Evolutionary conservation across 768 basidiomycete genomes (phyloP), one percentile per base, ranked within the genome.

Genomic region (Phaeotremella skinneri): DNA sequence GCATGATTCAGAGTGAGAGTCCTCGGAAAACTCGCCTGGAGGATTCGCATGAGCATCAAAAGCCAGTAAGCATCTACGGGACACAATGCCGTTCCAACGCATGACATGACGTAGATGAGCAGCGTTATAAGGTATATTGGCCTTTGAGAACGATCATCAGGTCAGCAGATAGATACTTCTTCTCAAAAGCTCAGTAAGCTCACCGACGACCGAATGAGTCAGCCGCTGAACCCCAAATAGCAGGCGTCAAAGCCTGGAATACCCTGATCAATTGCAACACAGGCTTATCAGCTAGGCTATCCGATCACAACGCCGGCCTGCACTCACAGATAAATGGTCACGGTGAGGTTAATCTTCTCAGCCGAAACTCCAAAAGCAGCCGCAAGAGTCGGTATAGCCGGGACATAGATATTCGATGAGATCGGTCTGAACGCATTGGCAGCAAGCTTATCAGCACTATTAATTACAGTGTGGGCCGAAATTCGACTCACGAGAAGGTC

Each of bases 331-430:
- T 89, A 88, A 67, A 87, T 82, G 0, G 87, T 89, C 9, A 90
- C 86, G 6, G 89, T 88, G 41, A 91, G 72, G 70, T 90, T 90
- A 39, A 91, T 89, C 9, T 85, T 79, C 65, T 89, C 87, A 7
- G 81, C 81, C 0, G 85, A 83, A 56, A 84, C 83, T 66, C 85
- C 71, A 68, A 92, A 89, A 2, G 79, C 85, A 20, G 60, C 61
- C 0, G 85, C 81, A 23, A 91, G 77, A 0, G 82, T 80, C 0
- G 89, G 90, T 39, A 92, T 86, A 13, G 85, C 88, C 4, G 89
- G 88, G 48, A 89, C 83, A 70, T 89, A 90, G 56, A 90, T 86
- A 56, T 85, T 89, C 2, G 87, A 81, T 1, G 88, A 87, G 11
- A 89, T 77, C 0, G 87, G 87, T 26, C 66, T 67, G 56, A 0